phyloP scores from a whole-genome alignment of 1,284 basidiomycete genomes.

The Entoloma clypeatum region DNA sequence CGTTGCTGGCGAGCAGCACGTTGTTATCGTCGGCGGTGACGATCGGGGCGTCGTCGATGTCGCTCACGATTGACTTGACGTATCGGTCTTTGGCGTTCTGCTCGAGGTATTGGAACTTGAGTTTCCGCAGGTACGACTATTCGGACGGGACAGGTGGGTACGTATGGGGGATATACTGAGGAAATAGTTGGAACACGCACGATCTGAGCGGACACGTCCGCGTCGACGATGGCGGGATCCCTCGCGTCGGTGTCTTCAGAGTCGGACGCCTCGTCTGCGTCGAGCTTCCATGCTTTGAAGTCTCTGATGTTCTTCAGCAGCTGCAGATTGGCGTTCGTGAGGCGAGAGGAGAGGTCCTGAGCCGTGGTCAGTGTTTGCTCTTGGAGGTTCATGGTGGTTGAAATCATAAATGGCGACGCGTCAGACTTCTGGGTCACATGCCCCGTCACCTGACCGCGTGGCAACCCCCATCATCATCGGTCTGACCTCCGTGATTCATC shows the following conservation, averaged over 20 bases:
- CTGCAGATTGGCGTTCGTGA: slow-evolving; percentile 34
- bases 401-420: slow-evolving; percentile 2
- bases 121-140: slow-evolving; percentile 73
- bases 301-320: slow-evolving; percentile 33
- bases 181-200: slow-evolving; percentile 27
- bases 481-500: no score
- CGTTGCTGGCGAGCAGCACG: slow-evolving; percentile 55
- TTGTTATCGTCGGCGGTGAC: slow-evolving; percentile 75
- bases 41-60: slow-evolving; percentile 74
- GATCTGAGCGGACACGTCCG: slow-evolving; percentile 45
- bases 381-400: slow-evolving; percentile 24
- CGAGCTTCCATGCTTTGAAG: slow-evolving; percentile 33
- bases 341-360: slow-evolving; percentile 23
- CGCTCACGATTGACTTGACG: slow-evolving; percentile 77
- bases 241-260: slow-evolving; percentile 32
- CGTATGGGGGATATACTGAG: not conserved
- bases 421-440: not conserved
- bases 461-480: no score
- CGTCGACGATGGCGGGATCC: slow-evolving; percentile 45
- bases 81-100: slow-evolving; percentile 87
- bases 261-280: slow-evolving; percentile 33
- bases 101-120: slow-evolving; percentile 84
- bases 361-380: slow-evolving; percentile 28
- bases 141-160: not conserved
- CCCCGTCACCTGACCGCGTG: not conserved